Base-by-base conservation (phyloP, 768 basidiomycete genomes). In the Tubosaeta sp. region DNA sequence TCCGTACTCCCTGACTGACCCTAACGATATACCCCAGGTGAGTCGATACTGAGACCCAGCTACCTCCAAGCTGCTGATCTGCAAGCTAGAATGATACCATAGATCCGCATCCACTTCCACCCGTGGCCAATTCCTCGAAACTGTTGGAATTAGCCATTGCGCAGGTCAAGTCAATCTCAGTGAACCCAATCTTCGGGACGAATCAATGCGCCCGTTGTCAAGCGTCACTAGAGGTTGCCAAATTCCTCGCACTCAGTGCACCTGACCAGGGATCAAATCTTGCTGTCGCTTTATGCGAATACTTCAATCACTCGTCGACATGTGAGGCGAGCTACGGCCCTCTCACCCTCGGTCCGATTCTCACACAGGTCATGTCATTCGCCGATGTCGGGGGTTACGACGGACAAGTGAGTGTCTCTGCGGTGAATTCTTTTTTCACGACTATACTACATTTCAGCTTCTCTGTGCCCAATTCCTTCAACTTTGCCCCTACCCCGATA, bases 311-410 rank as follows among this genome's bases (percentile, higher is more conserved):
- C 64, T 73, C 77, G 0, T 69, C 68, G 7, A 69, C 70, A 22
- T 88, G 86, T 65, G 70, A 71, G 50, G 70, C 68, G 14, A 75
- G 67, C 27, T 85, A 72, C 62, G 76, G 80, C 22, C 57, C 68
- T 7, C 65, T 73, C 48, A 75, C 73, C 5, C 63, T 82, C 16
- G 87, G 88, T 0, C 69, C 83, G 4, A 73, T 85, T 27, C 64
- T 88, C 53, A 86, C 88, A 0, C 88, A 90, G 65, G 85, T 89
- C 11, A 55, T 84, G 35, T 80, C 85, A 11, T 84, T 83, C 55
- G 84, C 86, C 7, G 80, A 90, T 60, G 80, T 84, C 2, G 82
- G 81, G 12, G 85, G 86, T 6, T 81, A 80, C 50, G 88, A 90
- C 59, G 88, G 88, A 13, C 84, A 86, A 75, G 84, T 85, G 57